Conservation (phyloP, 768 basidiomycete genomes). For the Daedaleopsis sinensis region DNA sequence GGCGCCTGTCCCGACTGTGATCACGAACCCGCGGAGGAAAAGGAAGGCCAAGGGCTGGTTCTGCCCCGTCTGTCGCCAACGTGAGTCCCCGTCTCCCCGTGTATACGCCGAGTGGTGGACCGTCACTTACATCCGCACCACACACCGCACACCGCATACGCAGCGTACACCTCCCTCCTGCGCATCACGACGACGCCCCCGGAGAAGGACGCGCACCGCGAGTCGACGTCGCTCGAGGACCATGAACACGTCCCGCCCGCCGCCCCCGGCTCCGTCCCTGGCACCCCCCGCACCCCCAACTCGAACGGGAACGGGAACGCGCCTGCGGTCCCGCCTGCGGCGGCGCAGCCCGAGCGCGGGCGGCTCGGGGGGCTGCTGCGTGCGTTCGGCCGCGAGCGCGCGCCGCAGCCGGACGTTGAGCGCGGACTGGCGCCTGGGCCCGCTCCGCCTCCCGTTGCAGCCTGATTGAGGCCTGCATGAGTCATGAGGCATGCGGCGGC, state of each 20-base stretch:
- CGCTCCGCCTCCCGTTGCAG: constrained; percentile 16
- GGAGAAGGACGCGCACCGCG: constrained; percentile 37
- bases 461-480: constrained; percentile 18
- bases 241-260: constrained; percentile 18
- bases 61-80: constrained; percentile 95
- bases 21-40: constrained; percentile 61
- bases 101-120: too few relatives aligned
- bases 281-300: too few relatives aligned
- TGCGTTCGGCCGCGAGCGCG: constrained; percentile 22
- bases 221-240: constrained; percentile 23
- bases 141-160: background rate
- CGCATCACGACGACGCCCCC: constrained; percentile 77
- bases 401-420: constrained; percentile 29
- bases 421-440: constrained; percentile 29
- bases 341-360: constrained; percentile 20
- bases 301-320: too few relatives aligned
- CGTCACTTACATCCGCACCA: too few relatives aligned
- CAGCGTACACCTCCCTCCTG: constrained; percentile 87
- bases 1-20: constrained; percentile 17
- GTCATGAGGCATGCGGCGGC: too few relatives aligned
- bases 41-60: constrained; percentile 97
- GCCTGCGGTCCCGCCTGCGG: constrained; percentile 12
- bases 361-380: constrained; percentile 26
- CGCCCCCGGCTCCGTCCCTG: background rate
- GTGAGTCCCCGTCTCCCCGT: constrained; percentile 48